Conservation (phyloP, 805 yeast species). For the Kodamaea nitidulidarum region DNA sequence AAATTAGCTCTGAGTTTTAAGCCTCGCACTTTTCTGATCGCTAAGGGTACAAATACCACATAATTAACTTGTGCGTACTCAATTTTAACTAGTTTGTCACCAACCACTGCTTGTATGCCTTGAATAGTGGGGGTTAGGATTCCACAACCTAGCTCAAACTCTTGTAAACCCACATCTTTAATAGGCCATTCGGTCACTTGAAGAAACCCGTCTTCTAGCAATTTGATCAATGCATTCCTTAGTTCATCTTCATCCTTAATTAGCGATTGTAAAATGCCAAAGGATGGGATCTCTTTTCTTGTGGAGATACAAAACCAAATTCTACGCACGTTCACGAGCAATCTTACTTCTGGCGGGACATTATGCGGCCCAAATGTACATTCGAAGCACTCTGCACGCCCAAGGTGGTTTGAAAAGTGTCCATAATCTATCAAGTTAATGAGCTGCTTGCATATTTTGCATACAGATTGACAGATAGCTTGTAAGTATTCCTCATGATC, state of each 20-base stretch:
- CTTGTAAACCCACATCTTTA: background rate
- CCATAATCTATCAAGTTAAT: background rate
- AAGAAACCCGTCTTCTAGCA: background rate
- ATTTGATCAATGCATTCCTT: background rate
- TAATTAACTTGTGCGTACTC: background rate
- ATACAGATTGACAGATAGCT: background rate
- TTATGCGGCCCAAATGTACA: background rate
- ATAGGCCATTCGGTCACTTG: constrained; percentile 3
- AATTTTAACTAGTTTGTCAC: background rate
- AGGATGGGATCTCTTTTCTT: background rate
- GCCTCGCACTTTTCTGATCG: background rate
- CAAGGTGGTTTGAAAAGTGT: background rate
- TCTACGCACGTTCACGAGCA: background rate
- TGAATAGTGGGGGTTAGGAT: background rate
- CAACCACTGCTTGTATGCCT: background rate
- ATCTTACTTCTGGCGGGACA: background rate
- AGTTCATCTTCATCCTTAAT: background rate
- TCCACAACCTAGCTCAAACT: background rate
- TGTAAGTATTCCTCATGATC: background rate
- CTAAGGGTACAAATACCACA: constrained; percentile 1
- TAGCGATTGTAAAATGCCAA: background rate
- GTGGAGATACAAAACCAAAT: background rate
- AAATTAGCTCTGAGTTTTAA: background rate
- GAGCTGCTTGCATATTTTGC: background rate
- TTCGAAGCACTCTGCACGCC: background rate